phyloP scores from a whole-genome alignment of 352 stramenopile genomes.

The Phytophthora pistaciae region DNA sequence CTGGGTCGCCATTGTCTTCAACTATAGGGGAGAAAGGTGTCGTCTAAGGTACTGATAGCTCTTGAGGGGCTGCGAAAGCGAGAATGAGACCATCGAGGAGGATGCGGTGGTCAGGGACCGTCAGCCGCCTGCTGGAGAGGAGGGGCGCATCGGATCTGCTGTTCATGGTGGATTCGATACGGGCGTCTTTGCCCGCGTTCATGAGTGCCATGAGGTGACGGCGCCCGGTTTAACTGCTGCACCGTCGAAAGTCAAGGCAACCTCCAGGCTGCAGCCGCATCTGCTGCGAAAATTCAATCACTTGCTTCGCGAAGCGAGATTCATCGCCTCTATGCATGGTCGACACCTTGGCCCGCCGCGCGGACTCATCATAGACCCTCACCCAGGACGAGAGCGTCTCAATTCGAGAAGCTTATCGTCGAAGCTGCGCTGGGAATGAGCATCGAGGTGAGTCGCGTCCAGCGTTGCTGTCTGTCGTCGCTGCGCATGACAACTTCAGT shows the following conservation, averaged over 20 bases:
- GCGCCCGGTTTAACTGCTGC: slow-evolving; percentile 14
- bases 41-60: background rate
- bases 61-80: slow-evolving; percentile 18
- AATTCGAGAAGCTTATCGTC: background rate
- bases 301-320: slow-evolving; percentile 13
- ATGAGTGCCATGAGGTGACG: slow-evolving; percentile 1
- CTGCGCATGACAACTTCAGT: slow-evolving; percentile 7
- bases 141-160: slow-evolving; percentile 39
- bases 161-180: slow-evolving; percentile 16
- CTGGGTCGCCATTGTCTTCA: slow-evolving; percentile 45
- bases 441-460: background rate
- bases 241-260: slow-evolving; percentile 13
- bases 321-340: slow-evolving; percentile 7
- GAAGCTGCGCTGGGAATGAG: background rate
- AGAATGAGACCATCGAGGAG: slow-evolving; percentile 25
- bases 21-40: background rate
- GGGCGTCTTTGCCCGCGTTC: slow-evolving; percentile 26
- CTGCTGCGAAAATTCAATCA: slow-evolving; percentile 32
- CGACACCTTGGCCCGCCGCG: background rate
- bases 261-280: slow-evolving; percentile 18
- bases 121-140: slow-evolving; percentile 15
- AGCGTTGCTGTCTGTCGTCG: background rate
- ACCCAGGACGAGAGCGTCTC: slow-evolving; percentile 8
- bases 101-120: slow-evolving; percentile 21
- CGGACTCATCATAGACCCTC: background rate